phyloP scores from a whole-genome alignment of 805 yeast genomes.

The Candida odintsovae region DNA sequence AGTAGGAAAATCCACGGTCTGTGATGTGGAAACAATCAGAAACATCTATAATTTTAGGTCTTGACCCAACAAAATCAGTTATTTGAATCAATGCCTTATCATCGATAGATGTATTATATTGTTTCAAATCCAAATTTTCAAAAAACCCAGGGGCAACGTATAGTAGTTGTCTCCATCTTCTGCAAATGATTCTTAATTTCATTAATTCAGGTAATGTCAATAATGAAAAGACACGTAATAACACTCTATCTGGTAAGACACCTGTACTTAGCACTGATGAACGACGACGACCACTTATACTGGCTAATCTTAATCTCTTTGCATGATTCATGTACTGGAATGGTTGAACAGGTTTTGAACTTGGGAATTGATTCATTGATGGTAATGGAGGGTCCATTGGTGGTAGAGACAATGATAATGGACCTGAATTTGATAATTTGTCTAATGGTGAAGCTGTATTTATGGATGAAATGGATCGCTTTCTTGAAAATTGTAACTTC shows the following conservation, averaged over 20 bases:
- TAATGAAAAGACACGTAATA: slow-evolving; percentile 46
- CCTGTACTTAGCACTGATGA: slow-evolving; percentile 54
- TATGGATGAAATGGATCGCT: slow-evolving; percentile 10
- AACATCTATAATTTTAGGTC: slow-evolving; percentile 56
- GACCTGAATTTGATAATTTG: slow-evolving; percentile 6
- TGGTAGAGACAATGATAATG: slow-evolving; percentile 28
- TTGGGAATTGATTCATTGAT: slow-evolving; percentile 29
- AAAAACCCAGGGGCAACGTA: slow-evolving; percentile 50
- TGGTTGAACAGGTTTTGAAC: slow-evolving; percentile 13
- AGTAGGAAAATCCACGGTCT: slow-evolving; percentile 65
- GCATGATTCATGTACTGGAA: slow-evolving; percentile 52
- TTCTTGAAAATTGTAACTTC: slow-evolving; percentile 7
- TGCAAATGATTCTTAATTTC: slow-evolving; percentile 52
- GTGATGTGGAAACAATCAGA: slow-evolving; percentile 75
- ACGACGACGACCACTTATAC: slow-evolving; percentile 41
- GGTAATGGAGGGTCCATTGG: slow-evolving; percentile 35
- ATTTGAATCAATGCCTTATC: slow-evolving; percentile 54
- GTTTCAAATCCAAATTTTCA: slow-evolving; percentile 47
- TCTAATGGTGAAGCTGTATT: slow-evolving; percentile 9
- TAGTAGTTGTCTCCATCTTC: slow-evolving; percentile 64
- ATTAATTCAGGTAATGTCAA: slow-evolving; percentile 54
- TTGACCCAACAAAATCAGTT: slow-evolving; percentile 63
- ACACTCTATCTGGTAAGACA: slow-evolving; percentile 55
- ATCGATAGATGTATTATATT: slow-evolving; percentile 55
- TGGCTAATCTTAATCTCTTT: slow-evolving; percentile 45